Base-by-base conservation (phyloP, 495 filamentous ascomycete species). In the Cercophora sp. region DNA sequence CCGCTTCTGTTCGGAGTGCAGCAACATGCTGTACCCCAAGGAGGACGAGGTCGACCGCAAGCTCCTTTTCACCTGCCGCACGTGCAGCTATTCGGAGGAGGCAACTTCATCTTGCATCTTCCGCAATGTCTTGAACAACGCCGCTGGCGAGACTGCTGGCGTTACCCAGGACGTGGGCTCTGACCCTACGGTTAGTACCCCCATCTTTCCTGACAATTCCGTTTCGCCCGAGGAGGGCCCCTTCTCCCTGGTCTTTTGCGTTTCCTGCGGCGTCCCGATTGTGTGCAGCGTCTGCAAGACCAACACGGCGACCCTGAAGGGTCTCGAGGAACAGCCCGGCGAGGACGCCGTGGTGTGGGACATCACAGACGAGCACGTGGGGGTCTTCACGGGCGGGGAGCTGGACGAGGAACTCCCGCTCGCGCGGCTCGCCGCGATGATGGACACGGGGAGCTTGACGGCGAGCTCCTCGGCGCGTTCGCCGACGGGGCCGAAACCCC, bases 21-120 rank as follows among this genome's bases (percentile, higher is more conserved):
- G 89, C 60, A 99, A 99, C 79, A 86, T 99, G 82, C 77, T 99
- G 46, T 97, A 96, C 68, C 93, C 93, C 11, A 91, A 92, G 69
- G 93, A 99, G 75, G 89, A 96, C 68, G 77, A 78, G 46, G 68
- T 74, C 41, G 65, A 68, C 8, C 76, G 72, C 66, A 73, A 71
- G 64, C 70, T 79, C 27, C 68, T 75, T 54, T 79, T 79, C 57
- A 73, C 72, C 15, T 99, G 93, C 76, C 87, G 91, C 48, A 96
- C 89, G 34, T 99, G 93, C 76, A 84, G 87, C 62, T 93, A 86
- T 69, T 86, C 83, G 62, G 91, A 96, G 70, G 78, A 82, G 35
- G 90, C 91, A n/a, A 81, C 77, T 43, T 86, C 87, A 31, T 79
- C 86, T 43, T 96, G 91, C 70, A 86, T 96, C 60, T 96, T 88